These are phyloP conservation scores for Colletotrichum navitas DNA, from an alignment of 2,329 filamentous ascomycete genomes.

Conservation along the genomic window DNA sequence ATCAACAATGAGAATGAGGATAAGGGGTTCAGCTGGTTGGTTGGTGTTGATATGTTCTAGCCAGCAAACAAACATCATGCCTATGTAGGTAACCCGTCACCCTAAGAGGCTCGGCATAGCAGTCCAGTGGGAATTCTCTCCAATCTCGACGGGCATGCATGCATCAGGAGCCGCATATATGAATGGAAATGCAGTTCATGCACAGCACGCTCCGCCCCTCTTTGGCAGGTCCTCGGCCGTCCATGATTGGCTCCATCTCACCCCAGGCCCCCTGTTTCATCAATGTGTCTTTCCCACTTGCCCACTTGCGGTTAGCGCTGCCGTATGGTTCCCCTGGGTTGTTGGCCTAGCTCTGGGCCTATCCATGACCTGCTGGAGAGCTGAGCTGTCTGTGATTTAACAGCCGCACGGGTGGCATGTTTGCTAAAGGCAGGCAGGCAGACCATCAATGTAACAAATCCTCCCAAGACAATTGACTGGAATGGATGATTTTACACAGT, in stretches of 20 bases:
- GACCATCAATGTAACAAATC: too few species aligned
- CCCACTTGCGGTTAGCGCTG: constrained; percentile 26
- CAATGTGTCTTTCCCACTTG: constrained; percentile 8
- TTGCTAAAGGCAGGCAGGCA: too few species aligned
- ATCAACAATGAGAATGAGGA: constrained; percentile 8
- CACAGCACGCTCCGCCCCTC: constrained; percentile 21
- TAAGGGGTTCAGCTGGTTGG: constrained; percentile 17
- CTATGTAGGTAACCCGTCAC: neutral
- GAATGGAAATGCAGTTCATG: constrained; percentile 33
- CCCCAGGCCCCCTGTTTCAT: constrained; percentile 31
- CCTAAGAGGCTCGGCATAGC: constrained; percentile 8
- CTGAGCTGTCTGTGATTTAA: neutral
- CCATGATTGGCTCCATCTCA: constrained; percentile 31
- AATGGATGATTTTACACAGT: neutral
- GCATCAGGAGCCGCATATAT: constrained; percentile 18
- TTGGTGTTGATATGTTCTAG: neutral
- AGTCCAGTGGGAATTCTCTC: constrained; percentile 11
- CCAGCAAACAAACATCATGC: neutral
- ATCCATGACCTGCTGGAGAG: too few species aligned
- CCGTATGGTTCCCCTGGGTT: neutral
- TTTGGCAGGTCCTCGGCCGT: constrained; percentile 6
- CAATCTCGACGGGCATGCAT: constrained; percentile 29
- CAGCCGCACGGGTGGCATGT: neutral
- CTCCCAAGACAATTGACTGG: too few species aligned
- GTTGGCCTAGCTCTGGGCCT: neutral